A percentile compares a stretch with the other conserved stretches of the same genome.
These are phyloP conservation scores for Triadica sebifera DNA, from an alignment of 345 rosid species.

Conservation along the genomic window DNA sequence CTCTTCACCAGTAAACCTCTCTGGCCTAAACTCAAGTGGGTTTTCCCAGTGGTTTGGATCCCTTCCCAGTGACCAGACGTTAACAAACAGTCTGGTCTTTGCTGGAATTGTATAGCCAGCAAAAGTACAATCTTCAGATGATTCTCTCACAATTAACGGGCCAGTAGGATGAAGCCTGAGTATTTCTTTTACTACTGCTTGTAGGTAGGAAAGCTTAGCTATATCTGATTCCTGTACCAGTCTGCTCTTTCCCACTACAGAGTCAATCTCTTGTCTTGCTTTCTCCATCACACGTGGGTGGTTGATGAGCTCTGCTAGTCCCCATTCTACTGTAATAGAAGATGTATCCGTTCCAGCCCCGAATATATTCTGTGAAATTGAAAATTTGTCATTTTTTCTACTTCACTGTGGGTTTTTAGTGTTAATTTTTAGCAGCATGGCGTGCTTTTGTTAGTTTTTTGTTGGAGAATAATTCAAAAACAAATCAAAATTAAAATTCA, in stretches of 20 bases:
- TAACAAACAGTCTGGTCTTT: conserved; percentile 24
- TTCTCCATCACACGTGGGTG: conserved; percentile 60
- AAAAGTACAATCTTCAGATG: conserved; percentile 14
- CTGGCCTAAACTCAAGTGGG: conserved; percentile 24
- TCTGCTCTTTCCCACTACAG: conserved; percentile 51
- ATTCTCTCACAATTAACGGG: conserved; percentile 23
- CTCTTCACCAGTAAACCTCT: conserved; percentile 17
- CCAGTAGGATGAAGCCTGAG: conserved; percentile 68
- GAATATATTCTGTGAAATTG: conserved; percentile 40
- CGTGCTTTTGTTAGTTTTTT: not conserved
- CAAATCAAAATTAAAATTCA: too few species aligned
- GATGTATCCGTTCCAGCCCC: conserved; percentile 59
- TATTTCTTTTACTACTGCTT: conserved; percentile 61
- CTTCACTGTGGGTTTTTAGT: too few species aligned
- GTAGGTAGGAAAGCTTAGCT: conserved; percentile 52
- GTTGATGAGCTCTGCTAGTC: conserved; percentile 65
- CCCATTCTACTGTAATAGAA: conserved; percentile 61
- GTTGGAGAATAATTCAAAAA: too few species aligned
- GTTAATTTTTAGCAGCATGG: not conserved
- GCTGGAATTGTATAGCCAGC: conserved; percentile 23
- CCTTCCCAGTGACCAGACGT: conserved; percentile 25
- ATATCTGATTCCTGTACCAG: conserved; percentile 57
- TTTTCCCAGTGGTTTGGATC: conserved; percentile 29
- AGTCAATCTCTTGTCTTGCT: conserved; percentile 50
- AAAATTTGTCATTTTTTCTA: not conserved